Evolutionary conservation across 2,329 filamentous ascomycete species (phyloP).

Genomic region (Cordyceps fumosorosea): DNA sequence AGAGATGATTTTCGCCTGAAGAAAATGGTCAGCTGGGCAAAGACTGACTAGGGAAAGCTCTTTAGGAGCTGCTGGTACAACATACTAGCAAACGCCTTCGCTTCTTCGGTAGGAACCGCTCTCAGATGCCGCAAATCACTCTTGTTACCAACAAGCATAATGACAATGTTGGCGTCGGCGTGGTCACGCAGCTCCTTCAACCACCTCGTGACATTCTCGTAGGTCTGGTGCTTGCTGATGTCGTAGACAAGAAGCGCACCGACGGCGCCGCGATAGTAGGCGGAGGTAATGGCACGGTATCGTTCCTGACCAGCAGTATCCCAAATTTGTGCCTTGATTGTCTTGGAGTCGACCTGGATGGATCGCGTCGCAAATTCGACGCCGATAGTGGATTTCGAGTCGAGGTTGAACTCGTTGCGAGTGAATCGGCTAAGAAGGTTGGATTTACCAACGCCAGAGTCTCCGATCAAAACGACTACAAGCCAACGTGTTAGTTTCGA

Average conservation of each 20-base stretch:
- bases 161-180: constrained; percentile 97
- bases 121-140: constrained; percentile 98
- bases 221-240: constrained; percentile 99
- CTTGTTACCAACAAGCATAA: constrained; percentile 99
- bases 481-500: constrained; percentile 25
- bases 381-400: constrained; percentile 99
- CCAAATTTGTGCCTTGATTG: constrained; percentile 99
- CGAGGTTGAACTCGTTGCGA: constrained; percentile 98
- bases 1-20: constrained; percentile 90
- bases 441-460: constrained; percentile 99
- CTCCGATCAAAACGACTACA: constrained; percentile 94
- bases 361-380: constrained; percentile 98
- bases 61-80: constrained; percentile 14
- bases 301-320: constrained; percentile 98
- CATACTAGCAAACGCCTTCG: constrained; percentile 93
- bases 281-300: constrained; percentile 97
- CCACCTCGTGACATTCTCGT: constrained; percentile 98
- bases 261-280: constrained; percentile 97
- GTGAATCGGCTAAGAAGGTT: constrained; percentile 99
- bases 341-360: constrained; percentile 98
- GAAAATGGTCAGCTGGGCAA: constrained; percentile 14
- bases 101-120: constrained; percentile 95
- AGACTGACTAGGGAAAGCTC: neutral
- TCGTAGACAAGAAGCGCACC: constrained; percentile 98
- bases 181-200: constrained; percentile 97